Evolutionary conservation across 306 rosid species (phyloP), one percentile per base, ranked within the genome.

Genomic region (Lotus japonicus): DNA sequence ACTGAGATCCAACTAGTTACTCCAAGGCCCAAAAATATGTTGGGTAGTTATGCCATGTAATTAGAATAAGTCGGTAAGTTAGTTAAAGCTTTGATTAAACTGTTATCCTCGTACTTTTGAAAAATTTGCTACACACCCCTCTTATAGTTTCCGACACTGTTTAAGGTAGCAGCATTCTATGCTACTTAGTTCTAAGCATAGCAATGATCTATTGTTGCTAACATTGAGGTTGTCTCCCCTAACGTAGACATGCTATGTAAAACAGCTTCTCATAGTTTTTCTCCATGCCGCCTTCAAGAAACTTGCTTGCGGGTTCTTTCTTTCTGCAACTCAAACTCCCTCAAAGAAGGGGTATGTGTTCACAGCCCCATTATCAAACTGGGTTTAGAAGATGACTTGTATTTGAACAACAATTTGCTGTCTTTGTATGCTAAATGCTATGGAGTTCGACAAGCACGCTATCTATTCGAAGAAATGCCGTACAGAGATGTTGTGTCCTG

Each of bases 401-500:
- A 84, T 78, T 41, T 81, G 33, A 78, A 13, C 70, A 86, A 89
- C 86, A 84, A 84, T 73, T 70, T 89, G 42, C 14, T 84, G 14
- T 61, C 86, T 44, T 55, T 89, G 1, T 84, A 86, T 31, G 77
- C 82, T 0, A 89, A 82, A 77, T 83, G 87, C 77, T 78, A 76
- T 70, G 92, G 96, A 57, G 42, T 80, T n/a, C 52, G 38, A 44
- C 57, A 39, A 3, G 89, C 92, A 66, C 89, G 83, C 80, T 76
- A 73, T 17, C 60, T 86, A 4, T 89, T 89, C 17, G 96, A 86
- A 54, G 92, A 89, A 86, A 89, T 86, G 92, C 89, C 89, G 71
- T 16, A 71, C 12, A 84, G 42, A 64, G 92, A 89, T 76, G 88
- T 84, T 19, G 92, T 89, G 15, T 86, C 92, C 0, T 89, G 92